Conservation (phyloP, 2,329 filamentous ascomycete species). For the Colletotrichum lupini region DNA sequence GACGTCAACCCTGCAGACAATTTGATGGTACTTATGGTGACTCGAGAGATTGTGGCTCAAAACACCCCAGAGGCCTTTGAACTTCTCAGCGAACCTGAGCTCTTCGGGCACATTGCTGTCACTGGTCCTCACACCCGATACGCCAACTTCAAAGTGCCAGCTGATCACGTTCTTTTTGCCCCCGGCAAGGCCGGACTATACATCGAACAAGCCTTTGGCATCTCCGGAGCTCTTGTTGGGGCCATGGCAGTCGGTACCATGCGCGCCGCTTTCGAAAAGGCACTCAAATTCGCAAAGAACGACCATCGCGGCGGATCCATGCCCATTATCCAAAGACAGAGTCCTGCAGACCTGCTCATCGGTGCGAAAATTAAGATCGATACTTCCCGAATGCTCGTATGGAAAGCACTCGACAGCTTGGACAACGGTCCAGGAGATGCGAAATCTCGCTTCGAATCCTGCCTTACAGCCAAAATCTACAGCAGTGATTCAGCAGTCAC, state of each 20-base stretch:
- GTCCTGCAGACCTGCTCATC: slow-evolving; percentile 62
- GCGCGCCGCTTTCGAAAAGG: slow-evolving; percentile 63
- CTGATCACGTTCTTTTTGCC: slow-evolving; percentile 56
- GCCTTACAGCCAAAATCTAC: slow-evolving; percentile 62
- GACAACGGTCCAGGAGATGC: slow-evolving; percentile 54
- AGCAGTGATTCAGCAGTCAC: slow-evolving; percentile 61
- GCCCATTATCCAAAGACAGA: slow-evolving; percentile 59
- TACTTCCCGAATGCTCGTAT: slow-evolving; percentile 59
- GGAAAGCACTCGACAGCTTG: slow-evolving; percentile 60
- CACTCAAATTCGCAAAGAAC: slow-evolving; percentile 59
- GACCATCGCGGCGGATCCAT: slow-evolving; percentile 58
- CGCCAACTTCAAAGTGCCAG: slow-evolving; percentile 58
- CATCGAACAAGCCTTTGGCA: slow-evolving; percentile 43
- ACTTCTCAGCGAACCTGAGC: slow-evolving; percentile 57
- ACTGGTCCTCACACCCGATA: slow-evolving; percentile 62
- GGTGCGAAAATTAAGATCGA: slow-evolving; percentile 64
- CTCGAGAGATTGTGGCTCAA: slow-evolving; percentile 56
- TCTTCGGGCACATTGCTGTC: slow-evolving; percentile 58
- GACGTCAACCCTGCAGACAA: slow-evolving; percentile 39
- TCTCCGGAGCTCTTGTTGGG: slow-evolving; percentile 63
- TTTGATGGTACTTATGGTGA: slow-evolving; percentile 63
- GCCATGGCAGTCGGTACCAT: slow-evolving; percentile 66
- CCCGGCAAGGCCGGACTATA: slow-evolving; percentile 51
- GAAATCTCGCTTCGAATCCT: slow-evolving; percentile 54
- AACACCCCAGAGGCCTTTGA: slow-evolving; percentile 55